Base-by-base conservation (phyloP, 1,284 basidiomycete genomes). In the Rhodotorula sp. region DNA sequence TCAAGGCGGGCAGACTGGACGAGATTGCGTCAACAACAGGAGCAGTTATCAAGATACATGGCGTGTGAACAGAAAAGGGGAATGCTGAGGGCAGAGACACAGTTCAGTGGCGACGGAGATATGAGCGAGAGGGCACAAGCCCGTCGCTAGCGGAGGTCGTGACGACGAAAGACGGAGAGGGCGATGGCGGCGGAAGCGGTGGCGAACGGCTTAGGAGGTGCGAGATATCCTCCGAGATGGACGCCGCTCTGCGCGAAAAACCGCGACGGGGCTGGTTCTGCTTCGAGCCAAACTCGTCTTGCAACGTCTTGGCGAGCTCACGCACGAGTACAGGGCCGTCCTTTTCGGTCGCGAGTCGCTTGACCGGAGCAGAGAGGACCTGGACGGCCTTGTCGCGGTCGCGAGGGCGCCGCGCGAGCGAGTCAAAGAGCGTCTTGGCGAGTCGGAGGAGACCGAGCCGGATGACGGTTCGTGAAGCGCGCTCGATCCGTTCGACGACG, bases 251-350 rank as follows among this genome's bases (percentile, higher is more conserved):
- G 30, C 24, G 53, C 51, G 4, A 63, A 7, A 24, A 15, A 53
- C 30, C 62, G 42, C 59, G 37, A 37, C 26, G 26, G 14, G 14
- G 26, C 33, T 62, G 37, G 15, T 64, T 62, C 30, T 55, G 62
- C 20, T 37, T 54, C 12, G 59, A 30, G 4, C 29, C 37, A 29
- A 75, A 71, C 22, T 77, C 76, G n/a, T 62, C 69, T 3, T 59
- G 30, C 5, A 93, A 90, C 80, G 91, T 90, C 76, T 89, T 86
- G 24, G 92, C 91, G 59, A 94, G 81, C 80, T 95, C 91, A 69
- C 91, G 84, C n/a, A 95, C 92, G 29, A 97, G 85, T 29, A 96
- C 89, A 0, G 94, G 92, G 18, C 87, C 88, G 79, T 96, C 94
- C n/a, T n/a, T 6, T 60, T 89, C 87, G 73, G 87, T 85, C 77